Evolutionary conservation across 345 rosid genomes (phyloP), one percentile per base, ranked within the genome.

Genomic region (Sapria himalayana): DNA sequence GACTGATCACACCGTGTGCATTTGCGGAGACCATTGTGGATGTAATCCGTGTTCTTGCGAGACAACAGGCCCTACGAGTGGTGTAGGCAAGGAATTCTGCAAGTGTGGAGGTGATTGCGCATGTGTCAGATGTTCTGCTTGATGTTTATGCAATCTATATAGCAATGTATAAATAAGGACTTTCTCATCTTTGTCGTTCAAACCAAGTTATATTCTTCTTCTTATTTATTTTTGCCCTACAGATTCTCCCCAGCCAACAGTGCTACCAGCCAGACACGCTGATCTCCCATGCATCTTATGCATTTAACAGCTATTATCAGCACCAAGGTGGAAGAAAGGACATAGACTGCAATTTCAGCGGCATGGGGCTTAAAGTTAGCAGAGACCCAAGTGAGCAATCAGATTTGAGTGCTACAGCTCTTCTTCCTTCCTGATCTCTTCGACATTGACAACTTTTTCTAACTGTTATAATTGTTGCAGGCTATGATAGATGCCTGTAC

Each of bases 211-310:
- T n/a, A n/a, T n/a, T n/a, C n/a, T n/a, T n/a, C n/a, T n/a, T n/a
- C n/a, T n/a, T n/a, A n/a, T n/a, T n/a, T n/a, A n/a, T n/a, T n/a
- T n/a, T n/a, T n/a, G n/a, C n/a, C n/a, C n/a, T n/a, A n/a, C n/a
- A n/a, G n/a, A n/a, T n/a, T n/a, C n/a, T n/a, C n/a, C 98, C 98
- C 7, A 82, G 98, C 52, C 94, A 89, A 51, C 93, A 91, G 20
- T 89, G 98, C 68, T 89, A 64, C 32, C 78, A 89, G 57, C 94
- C 98, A 0, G 93, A 89, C 50, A 79, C 77, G 9, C 58, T 79
- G 47, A 69, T 71, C 34, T 89, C 94, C 56, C 98, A 82, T 54
- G 94, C 98, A 29, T 89, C 98, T 19, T 89, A 34, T 15, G 94
- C 85, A 10, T 76, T 82, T 60, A 82, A 89, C 65, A 60, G 72